A percentile compares a stretch with the other conserved stretches of the same genome.
These are phyloP conservation scores for Aspergillus aculeatus DNA, from an alignment of 2,329 filamentous ascomycete genomes.

Conservation along the genomic window DNA sequence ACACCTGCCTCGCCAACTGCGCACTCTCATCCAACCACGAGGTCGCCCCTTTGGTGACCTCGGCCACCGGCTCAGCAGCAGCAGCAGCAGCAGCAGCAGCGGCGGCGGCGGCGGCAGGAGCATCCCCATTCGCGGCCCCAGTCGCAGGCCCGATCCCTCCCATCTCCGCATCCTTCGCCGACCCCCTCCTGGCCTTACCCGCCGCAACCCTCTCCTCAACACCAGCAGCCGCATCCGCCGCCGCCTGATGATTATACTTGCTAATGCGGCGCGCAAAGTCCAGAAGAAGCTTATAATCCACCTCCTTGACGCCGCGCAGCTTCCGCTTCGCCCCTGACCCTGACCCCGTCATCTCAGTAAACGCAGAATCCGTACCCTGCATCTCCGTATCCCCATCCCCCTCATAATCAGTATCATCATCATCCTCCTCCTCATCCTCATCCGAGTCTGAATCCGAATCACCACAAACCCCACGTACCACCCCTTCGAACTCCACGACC, in stretches of 20 bases:
- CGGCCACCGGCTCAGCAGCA: constrained; percentile 32
- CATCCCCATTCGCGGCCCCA: constrained; percentile 30
- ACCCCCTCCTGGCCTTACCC: constrained; percentile 8
- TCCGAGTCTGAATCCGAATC: constrained; percentile 33
- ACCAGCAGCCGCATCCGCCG: constrained; percentile 41
- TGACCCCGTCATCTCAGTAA: no score
- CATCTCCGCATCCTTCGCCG: constrained; percentile 36
- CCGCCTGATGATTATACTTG: constrained; percentile 48
- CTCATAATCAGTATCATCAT: not conserved
- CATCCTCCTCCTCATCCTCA: constrained; percentile 22
- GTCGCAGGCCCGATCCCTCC: constrained; percentile 29
- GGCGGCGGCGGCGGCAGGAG: not conserved
- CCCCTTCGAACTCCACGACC: constrained; percentile 41
- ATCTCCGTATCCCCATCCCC: constrained; percentile 8
- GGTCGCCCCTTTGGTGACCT: constrained; percentile 41
- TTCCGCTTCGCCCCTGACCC: not conserved
- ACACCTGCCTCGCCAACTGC: constrained; percentile 39
- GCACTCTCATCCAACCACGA: constrained; percentile 44
- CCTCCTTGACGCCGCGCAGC: constrained; percentile 31
- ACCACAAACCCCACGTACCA: constrained; percentile 36
- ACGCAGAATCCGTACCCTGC: constrained; percentile 7
- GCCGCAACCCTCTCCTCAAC: constrained; percentile 18
- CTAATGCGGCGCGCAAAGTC: constrained; percentile 49
- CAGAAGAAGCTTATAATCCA: constrained; percentile 46
- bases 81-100: not conserved